Evolutionary conservation across 768 basidiomycete genomes (phyloP), one percentile per base, ranked within the genome.

Genomic region (Xerocomus brunneocitrinus): DNA sequence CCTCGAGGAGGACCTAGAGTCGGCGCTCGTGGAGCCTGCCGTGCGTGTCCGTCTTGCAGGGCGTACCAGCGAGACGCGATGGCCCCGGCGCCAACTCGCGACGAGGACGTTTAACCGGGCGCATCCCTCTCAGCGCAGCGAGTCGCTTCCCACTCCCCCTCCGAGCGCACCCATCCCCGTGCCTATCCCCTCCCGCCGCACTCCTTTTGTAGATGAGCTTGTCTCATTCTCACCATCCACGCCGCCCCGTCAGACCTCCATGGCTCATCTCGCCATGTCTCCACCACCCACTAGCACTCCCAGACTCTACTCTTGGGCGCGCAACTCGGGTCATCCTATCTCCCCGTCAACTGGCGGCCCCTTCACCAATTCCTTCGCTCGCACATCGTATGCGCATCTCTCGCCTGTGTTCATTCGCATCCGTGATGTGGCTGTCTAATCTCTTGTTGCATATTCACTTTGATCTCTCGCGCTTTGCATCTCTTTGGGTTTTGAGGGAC

Each of bases 361-460:
- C 7, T 75, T 86, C 49, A 77, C 79, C 47, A 85, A 84, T 62
- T 76, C 78, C 41, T 72, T 66, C 48, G 83, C 82, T 8, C 80
- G 84, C 61, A 74, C 79, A 67, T 83, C 84, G 22, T 77, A 79
- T 38, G 69, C 79, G n/a, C 80, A 79, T 55, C 75, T 85, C 57
- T 72, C 76, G 1, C 73, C 81, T 4, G 65, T 74, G 27, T 71
- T 76, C 53, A 66, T 78, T 52, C 79, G 76, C 47, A 72, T 76
- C 36, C 74, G 76, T 49, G 76, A 76, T 62, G 69, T 73, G 30
- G 62, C 56, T 42, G 62, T 55, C 45, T 60, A 54, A 58, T 34
- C 30, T 27, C 44, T 25, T 50, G 8, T 31, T n/a, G 5, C 8
- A 3, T 27, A 30, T 9, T 30, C 30, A 8, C 22, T 9, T 41